These are phyloP conservation scores for Ceratobasidium sp. DNA, from an alignment of 1,284 basidiomycete species.

Conservation along the genomic window DNA sequence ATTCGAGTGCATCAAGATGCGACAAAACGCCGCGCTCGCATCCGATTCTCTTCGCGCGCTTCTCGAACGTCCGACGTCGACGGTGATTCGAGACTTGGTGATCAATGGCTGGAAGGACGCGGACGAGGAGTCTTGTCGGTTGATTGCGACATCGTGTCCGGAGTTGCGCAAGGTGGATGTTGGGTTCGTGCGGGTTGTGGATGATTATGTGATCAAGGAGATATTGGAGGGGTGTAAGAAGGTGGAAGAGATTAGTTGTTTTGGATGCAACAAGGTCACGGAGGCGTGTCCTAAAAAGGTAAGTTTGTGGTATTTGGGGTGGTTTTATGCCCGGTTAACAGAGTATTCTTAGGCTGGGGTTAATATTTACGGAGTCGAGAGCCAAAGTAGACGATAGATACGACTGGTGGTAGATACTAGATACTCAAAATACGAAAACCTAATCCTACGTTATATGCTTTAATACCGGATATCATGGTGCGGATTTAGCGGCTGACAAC, in stretches of 20 bases:
- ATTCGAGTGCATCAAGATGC: slow-evolving; percentile 59
- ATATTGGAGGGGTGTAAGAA: slow-evolving; percentile 69
- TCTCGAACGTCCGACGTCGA: slow-evolving; percentile 75
- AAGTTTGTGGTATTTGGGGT: slow-evolving; percentile 44
- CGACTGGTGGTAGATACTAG: not conserved
- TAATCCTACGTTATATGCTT: not conserved
- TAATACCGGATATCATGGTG: not conserved
- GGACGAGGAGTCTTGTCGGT: slow-evolving; percentile 68
- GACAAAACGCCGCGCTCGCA: slow-evolving; percentile 72
- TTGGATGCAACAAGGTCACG: slow-evolving; percentile 78
- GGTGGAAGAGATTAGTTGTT: slow-evolving; percentile 73
- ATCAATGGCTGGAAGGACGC: slow-evolving; percentile 84
- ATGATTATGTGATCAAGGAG: slow-evolving; percentile 85
- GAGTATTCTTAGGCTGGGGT: slow-evolving; percentile 47
- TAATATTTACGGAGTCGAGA: slow-evolving; percentile 51
- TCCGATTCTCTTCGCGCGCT: slow-evolving; percentile 73
- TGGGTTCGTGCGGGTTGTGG: slow-evolving; percentile 88
- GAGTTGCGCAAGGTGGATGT: slow-evolving; percentile 79
- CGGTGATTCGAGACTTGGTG: slow-evolving; percentile 70
- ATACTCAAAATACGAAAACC: not conserved
- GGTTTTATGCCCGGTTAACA: not conserved
- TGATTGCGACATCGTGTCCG: slow-evolving; percentile 65
- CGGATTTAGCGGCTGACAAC: not conserved
- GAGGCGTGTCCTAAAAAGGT: slow-evolving; percentile 70
- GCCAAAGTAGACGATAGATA: slow-evolving; percentile 45